These are phyloP conservation scores for Nothophytophthora sp. DNA, from an alignment of 352 stramenopile genomes.

Conservation along the genomic window DNA sequence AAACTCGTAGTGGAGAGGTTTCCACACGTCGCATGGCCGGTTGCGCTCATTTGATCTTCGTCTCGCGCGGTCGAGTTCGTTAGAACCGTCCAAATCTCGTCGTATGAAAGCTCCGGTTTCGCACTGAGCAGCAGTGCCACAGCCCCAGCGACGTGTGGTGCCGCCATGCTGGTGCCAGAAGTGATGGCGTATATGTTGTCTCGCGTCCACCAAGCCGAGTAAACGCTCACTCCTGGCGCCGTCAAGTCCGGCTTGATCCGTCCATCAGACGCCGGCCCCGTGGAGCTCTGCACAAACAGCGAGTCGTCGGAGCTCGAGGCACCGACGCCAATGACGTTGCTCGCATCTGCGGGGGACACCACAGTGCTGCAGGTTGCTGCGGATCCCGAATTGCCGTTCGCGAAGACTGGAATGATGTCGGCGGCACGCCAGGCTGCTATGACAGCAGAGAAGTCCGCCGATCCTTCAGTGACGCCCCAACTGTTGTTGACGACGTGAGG, in stretches of 20 bases:
- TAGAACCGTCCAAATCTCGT: constrained; percentile 26
- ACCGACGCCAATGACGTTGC: constrained; percentile 42
- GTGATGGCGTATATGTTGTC: constrained; percentile 36
- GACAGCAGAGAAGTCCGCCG: constrained; percentile 27
- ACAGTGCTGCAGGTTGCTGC: constrained; percentile 23
- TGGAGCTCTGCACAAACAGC: constrained; percentile 31
- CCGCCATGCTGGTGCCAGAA: constrained; percentile 54
- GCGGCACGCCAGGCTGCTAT: constrained; percentile 39
- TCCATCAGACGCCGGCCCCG: constrained; percentile 25
- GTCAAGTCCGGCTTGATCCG: constrained; percentile 48
- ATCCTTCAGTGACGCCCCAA: constrained; percentile 28
- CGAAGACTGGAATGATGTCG: constrained; percentile 48
- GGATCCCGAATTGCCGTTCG: constrained; percentile 38
- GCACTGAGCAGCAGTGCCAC: constrained; percentile 43
- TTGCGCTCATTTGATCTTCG: constrained; percentile 5
- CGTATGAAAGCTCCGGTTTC: constrained; percentile 26
- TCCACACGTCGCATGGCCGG: constrained; percentile 14
- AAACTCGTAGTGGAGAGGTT: constrained; percentile 17
- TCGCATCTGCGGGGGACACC: constrained; percentile 30
- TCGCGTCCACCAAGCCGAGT: constrained; percentile 34
- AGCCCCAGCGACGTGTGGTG: constrained; percentile 41
- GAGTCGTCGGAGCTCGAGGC: constrained; percentile 22
- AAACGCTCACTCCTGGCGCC: constrained; percentile 34
- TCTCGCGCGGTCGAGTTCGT: constrained; percentile 3
- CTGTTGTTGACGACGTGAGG: constrained; percentile 58